Base-by-base conservation (phyloP, 2,329 filamentous ascomycete species). In the Aspergillus sojae region DNA sequence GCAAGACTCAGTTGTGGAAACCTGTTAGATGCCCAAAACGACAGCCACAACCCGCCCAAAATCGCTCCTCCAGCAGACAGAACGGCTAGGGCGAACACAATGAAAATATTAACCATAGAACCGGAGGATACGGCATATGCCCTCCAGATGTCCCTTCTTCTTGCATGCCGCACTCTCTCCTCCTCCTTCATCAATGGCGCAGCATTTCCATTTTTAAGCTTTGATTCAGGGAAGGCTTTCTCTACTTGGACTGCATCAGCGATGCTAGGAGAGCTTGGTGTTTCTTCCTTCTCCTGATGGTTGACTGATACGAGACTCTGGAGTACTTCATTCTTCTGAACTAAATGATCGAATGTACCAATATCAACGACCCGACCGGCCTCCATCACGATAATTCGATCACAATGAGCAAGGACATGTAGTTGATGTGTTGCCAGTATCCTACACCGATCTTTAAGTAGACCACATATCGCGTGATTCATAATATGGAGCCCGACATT, bases 1-100 rank as follows among this genome's bases (percentile, higher is more conserved):
- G 89, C 92, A 14, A 82, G 86, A 0, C 39, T 19, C 19, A 43
- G 3, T 19, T 43, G 16, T 43, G 39, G 39, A n/a, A 43, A 43
- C 19, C 3, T 43, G 39, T 43, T 43, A n/a, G 39, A 43, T 3
- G 19, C 19, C 39, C 39, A 43, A 10, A 43, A 43, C 9, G 39
- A 43, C 39, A 43, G 9, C 39, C 39, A 43, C 19, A 43, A 5
- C 7, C 39, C 39, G 6, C 39, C 6, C 39, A 43, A 19, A 10
- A 43, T 43, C 3, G 19, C 9, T 19, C 39, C 39, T 19, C 39
- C 39, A n/a, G 39, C 19, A n/a, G 39, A 43, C 1, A 43, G 16
- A 16, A 43, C 19, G 10, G 39, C 16, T 7, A 43, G 39, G 39
- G 19, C 39, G 5, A 19, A 43, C 6, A n/a, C 39, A 0, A 43